Base-by-base conservation (phyloP, 2,329 filamentous ascomycete genomes). In the Botrytis fabae region DNA sequence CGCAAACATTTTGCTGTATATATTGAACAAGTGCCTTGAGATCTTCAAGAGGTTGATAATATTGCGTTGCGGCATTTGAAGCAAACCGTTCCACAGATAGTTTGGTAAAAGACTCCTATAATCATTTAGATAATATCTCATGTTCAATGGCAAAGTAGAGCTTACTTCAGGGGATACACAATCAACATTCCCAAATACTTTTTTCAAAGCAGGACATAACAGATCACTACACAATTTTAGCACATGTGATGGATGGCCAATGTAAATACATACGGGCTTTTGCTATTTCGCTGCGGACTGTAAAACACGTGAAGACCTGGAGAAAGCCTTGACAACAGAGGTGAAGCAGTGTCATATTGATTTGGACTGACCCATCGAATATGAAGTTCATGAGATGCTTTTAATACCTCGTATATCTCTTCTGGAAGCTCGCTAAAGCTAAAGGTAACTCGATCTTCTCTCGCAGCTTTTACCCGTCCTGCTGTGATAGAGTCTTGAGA, bases 271-370 rank as follows among this genome's bases (percentile, higher is more conserved):
- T 74, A 75, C 76, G 73, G 69, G 63, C 51, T 68, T 42, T 72
- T 73, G 54, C 69, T 71, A 35, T 62, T 73, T 35, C 64, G 59
- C 38, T 76, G 73, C 28, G 70, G 61, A 32, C 40, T 75, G 80
- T 91, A 94, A 78, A 92, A 92, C 40, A 94, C 85, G 84, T 98
- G 94, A 35, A 98, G 84, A 4, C 95, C 95, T 0, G 95, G 91
- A 2, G 93, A 90, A 22, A 94, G 82, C 73, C 92, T 88, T 69
- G 94, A 94, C 61, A 88, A 85, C 78, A 96, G 91, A 2, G 95
- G 95, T 57, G 90, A 86, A 62, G 91, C 84, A 1, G 87, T 84
- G 57, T 87, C 83, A 80, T 91, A 91, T 2, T 85, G 78, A 10
- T 80, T 78, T 3, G 89, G 83, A 22, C 90, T 88, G n/a, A 88